Conservation (phyloP, 495 filamentous ascomycete species). For the Neurospora sp. region DNA sequence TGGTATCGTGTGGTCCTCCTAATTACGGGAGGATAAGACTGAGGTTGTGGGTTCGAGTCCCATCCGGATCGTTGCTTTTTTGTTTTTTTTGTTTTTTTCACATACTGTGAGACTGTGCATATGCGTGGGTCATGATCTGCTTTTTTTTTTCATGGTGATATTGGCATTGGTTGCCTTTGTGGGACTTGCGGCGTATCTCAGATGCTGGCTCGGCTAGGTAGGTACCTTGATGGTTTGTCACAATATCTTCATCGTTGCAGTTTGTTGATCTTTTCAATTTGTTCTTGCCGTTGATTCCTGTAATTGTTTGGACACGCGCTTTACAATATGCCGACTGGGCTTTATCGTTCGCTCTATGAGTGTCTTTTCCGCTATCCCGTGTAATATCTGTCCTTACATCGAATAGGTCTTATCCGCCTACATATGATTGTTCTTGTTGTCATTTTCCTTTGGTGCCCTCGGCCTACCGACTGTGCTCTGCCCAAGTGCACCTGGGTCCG, state of each 20-base stretch:
- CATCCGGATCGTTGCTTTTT: not conserved
- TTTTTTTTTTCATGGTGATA: not conserved
- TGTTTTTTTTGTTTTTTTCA: not conserved
- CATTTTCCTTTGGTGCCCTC: not conserved
- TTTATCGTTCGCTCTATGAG: not conserved
- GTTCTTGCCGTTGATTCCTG: too few relatives aligned
- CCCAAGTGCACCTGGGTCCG: not conserved
- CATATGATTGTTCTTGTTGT: not conserved
- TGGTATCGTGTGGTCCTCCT: not conserved
- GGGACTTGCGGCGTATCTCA: not conserved
- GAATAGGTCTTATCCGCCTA: not conserved
- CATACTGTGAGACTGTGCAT: not conserved
- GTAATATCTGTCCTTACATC: not conserved
- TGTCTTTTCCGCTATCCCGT: not conserved
- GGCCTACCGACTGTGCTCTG: not conserved
- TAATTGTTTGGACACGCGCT: not conserved
- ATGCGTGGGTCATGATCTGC: not conserved
- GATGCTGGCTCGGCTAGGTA: too few relatives aligned
- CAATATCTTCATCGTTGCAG: too few relatives aligned
- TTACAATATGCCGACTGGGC: accelerated
- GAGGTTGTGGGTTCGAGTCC: not conserved
- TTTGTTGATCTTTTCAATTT: too few relatives aligned
- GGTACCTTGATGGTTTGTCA: too few relatives aligned
- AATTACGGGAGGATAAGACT: not conserved
- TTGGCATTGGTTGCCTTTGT: not conserved